phyloP scores from a whole-genome alignment of 1,284 basidiomycete species.

The Moesziomyces sp. region DNA sequence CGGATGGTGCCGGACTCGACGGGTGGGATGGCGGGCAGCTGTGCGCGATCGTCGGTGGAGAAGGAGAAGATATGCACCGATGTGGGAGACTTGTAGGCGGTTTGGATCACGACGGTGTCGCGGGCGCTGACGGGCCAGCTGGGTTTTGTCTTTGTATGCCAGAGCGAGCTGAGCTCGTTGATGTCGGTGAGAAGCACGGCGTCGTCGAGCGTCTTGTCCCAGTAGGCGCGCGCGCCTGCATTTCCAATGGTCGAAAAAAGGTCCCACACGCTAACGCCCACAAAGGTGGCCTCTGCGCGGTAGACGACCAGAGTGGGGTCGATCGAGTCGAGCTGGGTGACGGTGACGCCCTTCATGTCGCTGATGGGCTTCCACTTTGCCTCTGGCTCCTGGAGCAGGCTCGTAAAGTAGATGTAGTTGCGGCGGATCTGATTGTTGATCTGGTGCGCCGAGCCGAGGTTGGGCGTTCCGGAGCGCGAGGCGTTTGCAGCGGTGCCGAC shows the following conservation, averaged over 20 bases:
- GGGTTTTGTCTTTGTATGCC: constrained; percentile 53
- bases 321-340: constrained; percentile 88
- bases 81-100: constrained; percentile 91
- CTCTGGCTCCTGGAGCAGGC: constrained; percentile 94
- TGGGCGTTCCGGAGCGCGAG: constrained; percentile 73
- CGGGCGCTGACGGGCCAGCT: constrained; percentile 73
- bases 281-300: constrained; percentile 95
- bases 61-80: constrained; percentile 96
- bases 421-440: constrained; percentile 85
- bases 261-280: constrained; percentile 95
- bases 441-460: constrained; percentile 29
- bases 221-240: constrained; percentile 81
- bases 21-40: constrained; percentile 81
- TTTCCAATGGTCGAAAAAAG: constrained; percentile 87
- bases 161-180: constrained; percentile 77
- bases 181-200: constrained; percentile 84
- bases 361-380: constrained; percentile 91
- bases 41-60: constrained; percentile 86
- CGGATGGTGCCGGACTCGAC: constrained; percentile 82
- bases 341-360: constrained; percentile 86
- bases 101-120: constrained; percentile 89
- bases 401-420: constrained; percentile 97
- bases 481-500: constrained; percentile 65
- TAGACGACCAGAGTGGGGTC: constrained; percentile 97
- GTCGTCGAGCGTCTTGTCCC: constrained; percentile 92